These are phyloP conservation scores for Acanthamoeba lenticulata DNA, from an alignment of 208 protist genomes.

Conservation along the genomic window DNA sequence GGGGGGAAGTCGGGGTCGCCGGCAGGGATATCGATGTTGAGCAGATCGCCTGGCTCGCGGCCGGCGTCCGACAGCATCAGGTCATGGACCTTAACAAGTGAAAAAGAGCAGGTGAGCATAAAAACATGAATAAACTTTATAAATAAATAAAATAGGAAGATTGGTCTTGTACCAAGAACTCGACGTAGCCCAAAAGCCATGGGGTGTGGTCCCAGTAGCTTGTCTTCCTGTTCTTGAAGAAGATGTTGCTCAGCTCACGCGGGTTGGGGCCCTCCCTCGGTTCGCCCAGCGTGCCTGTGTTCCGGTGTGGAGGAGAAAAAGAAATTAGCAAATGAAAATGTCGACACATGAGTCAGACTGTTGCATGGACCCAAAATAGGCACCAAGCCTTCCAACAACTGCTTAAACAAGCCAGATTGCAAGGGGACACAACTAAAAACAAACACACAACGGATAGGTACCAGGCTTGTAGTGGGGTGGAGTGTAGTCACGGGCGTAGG, in stretches of 20 bases:
- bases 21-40: not conserved
- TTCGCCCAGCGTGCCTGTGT: not conserved
- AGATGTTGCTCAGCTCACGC: slow-evolving; percentile 46
- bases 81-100: not conserved
- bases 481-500: slow-evolving; percentile 6
- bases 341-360: too few species aligned
- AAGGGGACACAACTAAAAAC: not conserved
- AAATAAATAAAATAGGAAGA: not conserved
- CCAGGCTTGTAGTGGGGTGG: slow-evolving; percentile 27
- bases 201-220: slow-evolving; percentile 34
- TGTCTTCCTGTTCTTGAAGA: slow-evolving; percentile 48
- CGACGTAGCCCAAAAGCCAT: slow-evolving; percentile 17
- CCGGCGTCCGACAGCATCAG: not conserved
- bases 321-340: too few species aligned
- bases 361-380: too few species aligned
- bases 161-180: slow-evolving; percentile 1
- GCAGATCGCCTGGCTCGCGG: not conserved
- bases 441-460: not conserved
- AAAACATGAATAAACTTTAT: too few species aligned
- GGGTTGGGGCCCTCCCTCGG: slow-evolving; percentile 4
- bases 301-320: not conserved
- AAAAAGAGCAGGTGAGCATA: not conserved
- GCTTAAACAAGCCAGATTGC: not conserved
- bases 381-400: too few species aligned
- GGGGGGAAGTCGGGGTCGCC: not conserved